Percentiles rank a stretch among this genome's conserved stretches.
phyloP scores from a whole-genome alignment of 139 green algal genomes.

The Coelastrella sp. region DNA sequence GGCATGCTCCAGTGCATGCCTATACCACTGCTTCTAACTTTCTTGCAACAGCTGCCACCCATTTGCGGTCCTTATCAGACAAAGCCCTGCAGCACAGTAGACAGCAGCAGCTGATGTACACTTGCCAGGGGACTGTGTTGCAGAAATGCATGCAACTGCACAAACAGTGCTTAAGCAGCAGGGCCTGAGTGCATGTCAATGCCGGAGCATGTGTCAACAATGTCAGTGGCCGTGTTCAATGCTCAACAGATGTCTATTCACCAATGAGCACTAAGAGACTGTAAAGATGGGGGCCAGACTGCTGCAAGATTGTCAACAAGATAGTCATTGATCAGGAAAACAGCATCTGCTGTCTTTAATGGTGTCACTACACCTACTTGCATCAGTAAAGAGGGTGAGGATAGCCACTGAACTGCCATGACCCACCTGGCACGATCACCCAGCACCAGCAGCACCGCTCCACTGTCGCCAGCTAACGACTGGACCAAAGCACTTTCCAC shows the following conservation, averaged over 20 bases:
- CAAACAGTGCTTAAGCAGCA: neutral
- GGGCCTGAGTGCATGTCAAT: too few species aligned
- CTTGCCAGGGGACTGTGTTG: neutral
- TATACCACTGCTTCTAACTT: conserved; percentile 64
- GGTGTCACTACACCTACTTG: neutral
- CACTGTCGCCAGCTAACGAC: conserved; percentile 22
- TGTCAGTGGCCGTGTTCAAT: too few species aligned
- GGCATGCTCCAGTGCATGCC: neutral
- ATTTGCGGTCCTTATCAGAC: conserved; percentile 68
- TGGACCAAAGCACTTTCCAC: conserved; percentile 55
- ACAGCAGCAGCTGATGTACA: neutral
- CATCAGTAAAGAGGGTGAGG: neutral
- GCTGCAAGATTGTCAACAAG: too few species aligned
- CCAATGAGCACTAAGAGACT: too few species aligned
- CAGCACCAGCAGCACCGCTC: conserved; percentile 65
- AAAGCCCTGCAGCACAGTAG: conserved; percentile 52
- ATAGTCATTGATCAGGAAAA: too few species aligned
- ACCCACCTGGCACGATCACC: conserved; percentile 64
- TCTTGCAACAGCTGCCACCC: conserved; percentile 64
- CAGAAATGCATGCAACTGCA: neutral
- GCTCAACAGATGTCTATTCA: too few species aligned
- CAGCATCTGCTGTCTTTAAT: neutral
- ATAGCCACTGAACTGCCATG: neutral
- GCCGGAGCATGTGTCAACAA: too few species aligned
- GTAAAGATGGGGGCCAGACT: too few species aligned